Percentiles rank a stretch among this genome's conserved stretches.
Conservation (phyloP, 176 grass and related monocot species). For the Eremochloa ophiuroides region DNA sequence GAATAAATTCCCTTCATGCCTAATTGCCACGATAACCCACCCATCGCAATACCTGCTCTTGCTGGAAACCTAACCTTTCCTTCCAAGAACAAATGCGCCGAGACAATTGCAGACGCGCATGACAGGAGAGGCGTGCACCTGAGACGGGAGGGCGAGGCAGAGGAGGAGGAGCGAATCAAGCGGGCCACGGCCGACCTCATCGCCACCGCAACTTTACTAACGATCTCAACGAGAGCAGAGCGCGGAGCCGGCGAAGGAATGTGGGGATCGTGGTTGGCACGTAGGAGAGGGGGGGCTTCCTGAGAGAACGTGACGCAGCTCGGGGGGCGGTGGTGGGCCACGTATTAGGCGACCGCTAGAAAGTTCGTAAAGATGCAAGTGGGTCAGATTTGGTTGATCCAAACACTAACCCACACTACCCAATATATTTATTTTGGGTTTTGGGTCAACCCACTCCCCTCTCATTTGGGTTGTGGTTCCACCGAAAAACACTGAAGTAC, state of each 20-base stretch:
- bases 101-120: background rate
- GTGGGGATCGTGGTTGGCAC: background rate
- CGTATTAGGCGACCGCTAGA: too few relatives aligned
- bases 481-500: too few relatives aligned
- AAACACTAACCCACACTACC: too few relatives aligned
- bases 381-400: too few relatives aligned
- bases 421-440: too few relatives aligned
- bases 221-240: background rate
- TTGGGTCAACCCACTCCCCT: too few relatives aligned
- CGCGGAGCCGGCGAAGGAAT: background rate
- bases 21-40: background rate
- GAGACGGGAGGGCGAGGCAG: constrained; percentile 25
- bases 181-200: constrained; percentile 63
- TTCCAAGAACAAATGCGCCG: background rate
- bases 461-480: too few relatives aligned
- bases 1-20: background rate
- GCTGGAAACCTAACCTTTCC: background rate
- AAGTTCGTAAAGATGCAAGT: too few relatives aligned
- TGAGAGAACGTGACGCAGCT: too few relatives aligned
- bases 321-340: too few relatives aligned
- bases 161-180: constrained; percentile 46
- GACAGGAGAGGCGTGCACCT: background rate
- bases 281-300: too few relatives aligned
- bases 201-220: background rate
- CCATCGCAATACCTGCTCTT: background rate